Base-by-base conservation (phyloP, 78 protist species). In the Dictyostelium purpureum region DNA sequence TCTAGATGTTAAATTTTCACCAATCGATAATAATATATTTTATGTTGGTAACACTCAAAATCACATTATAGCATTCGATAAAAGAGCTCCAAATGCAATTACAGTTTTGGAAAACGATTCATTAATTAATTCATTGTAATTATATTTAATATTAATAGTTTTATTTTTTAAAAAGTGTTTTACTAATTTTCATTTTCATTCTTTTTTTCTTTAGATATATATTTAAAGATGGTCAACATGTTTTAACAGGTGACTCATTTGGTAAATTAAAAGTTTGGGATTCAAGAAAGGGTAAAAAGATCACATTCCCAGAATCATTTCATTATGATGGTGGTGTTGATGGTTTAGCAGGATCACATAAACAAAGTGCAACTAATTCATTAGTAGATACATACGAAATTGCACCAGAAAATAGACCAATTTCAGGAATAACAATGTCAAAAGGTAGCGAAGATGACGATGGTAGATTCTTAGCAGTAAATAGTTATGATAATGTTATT, bases 201-300 rank as follows among this genome's bases (percentile, higher is more conserved):
- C 6, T 0, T 43, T 49, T 47, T 67, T 14, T n/a, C 56, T 11
- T 4, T 31, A 92, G 91, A 65, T 75, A 82, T 65, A 65, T 92
- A 70, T 75, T 54, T 38, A 56, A 87, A 49, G 88, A 78, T 76
- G 96, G 92, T 35, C 28, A 76, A 80, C 71, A 70, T 42, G 67
- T 94, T 31, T 21, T 94, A 26, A 77, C 95, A 57, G 96, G 96
- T 28, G 96, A 94, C 47, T 33, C 63, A 26, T 14, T 33, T 37
- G 96, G 96, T 28, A 47, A 56, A 38, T 69, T 94, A 4, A 73
- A 65, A 6, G 59, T 77, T 19, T 94, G 96, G 96, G 96, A 94
- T 67, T 18, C 76, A 52, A 88, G 96, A 75, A 75, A 83, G 28
- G 67, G 57, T n/a, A 24, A 31, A 18, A 63, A 80, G 7, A 38